Conservation (phyloP, 352 stramenopile genomes). For the Elongisporangium prolatum region DNA sequence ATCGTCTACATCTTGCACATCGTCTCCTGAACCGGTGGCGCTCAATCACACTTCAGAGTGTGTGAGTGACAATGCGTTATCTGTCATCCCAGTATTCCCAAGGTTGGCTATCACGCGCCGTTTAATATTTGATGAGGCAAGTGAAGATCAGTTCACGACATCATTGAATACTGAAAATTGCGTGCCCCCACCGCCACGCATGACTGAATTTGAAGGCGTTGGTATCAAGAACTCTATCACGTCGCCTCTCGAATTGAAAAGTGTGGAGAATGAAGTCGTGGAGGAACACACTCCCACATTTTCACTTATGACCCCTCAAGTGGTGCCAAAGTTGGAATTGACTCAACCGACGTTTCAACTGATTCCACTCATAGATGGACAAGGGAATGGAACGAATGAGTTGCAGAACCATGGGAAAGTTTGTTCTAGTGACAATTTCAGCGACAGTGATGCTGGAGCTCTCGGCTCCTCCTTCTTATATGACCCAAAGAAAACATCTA, state of each 20-base stretch:
- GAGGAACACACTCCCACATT: not conserved
- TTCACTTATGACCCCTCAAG: not conserved
- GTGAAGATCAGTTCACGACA: not conserved
- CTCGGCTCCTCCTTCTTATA: not conserved
- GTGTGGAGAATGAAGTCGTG: not conserved
- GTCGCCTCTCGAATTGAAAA: not conserved
- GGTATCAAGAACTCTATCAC: not conserved
- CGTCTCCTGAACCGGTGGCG: constrained; percentile 10
- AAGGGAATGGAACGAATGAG: not conserved
- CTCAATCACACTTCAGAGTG: not conserved
- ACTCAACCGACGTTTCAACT: not conserved
- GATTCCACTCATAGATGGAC: not conserved
- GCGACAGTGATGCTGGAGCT: no score
- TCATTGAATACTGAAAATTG: constrained; percentile 15
- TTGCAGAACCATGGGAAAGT: not conserved
- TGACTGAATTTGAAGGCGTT: not conserved
- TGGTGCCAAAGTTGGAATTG: not conserved
- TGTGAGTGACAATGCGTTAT: not conserved
- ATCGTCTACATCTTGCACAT: constrained; percentile 11
- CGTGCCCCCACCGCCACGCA: constrained; percentile 19
- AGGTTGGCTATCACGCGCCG: constrained; percentile 29
- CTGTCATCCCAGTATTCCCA: constrained; percentile 12
- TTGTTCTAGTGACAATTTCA: not conserved
- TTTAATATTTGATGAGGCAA: constrained; percentile 36
- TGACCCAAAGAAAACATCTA: no score